Evolutionary conservation across 2,329 filamentous ascomycete species (phyloP).

Genomic region (Ophiosphaerella korrae): DNA sequence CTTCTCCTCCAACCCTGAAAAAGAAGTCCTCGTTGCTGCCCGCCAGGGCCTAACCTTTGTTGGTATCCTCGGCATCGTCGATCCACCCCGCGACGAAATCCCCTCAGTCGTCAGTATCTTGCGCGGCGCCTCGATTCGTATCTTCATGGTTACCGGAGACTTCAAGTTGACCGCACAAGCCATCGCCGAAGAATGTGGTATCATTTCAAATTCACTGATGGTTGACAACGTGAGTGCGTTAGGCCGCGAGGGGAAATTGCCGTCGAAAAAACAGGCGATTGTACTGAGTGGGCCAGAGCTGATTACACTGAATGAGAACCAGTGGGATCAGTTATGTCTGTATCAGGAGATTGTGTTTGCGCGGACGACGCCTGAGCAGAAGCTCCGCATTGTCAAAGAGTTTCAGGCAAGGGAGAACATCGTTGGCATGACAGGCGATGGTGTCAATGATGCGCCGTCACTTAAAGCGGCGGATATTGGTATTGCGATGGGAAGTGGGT

Average conservation of each 20-base stretch:
- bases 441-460: constrained; percentile 58
- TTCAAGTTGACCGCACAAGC: constrained; percentile 75
- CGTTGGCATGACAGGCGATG: constrained; percentile 59
- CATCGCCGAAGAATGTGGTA: constrained; percentile 74
- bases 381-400: constrained; percentile 77
- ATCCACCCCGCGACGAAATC: constrained; percentile 65
- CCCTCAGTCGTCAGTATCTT: constrained; percentile 65
- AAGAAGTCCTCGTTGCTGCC: constrained; percentile 61
- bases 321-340: constrained; percentile 69
- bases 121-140: constrained; percentile 71
- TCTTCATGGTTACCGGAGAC: constrained; percentile 83
- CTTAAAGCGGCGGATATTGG: constrained; percentile 65
- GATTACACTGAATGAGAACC: constrained; percentile 66
- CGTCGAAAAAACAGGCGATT: constrained; percentile 31
- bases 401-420: constrained; percentile 66
- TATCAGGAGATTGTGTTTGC: constrained; percentile 79
- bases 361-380: constrained; percentile 74
- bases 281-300: constrained; percentile 57
- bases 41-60: constrained; percentile 57
- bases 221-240: constrained; percentile 63
- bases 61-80: constrained; percentile 64
- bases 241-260: constrained; percentile 37
- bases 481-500: constrained; percentile 63
- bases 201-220: constrained; percentile 61
- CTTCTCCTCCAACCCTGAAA: constrained; percentile 59